phyloP scores from a whole-genome alignment of 345 rosid species.

The Psidium friedrichsthalianum region DNA sequence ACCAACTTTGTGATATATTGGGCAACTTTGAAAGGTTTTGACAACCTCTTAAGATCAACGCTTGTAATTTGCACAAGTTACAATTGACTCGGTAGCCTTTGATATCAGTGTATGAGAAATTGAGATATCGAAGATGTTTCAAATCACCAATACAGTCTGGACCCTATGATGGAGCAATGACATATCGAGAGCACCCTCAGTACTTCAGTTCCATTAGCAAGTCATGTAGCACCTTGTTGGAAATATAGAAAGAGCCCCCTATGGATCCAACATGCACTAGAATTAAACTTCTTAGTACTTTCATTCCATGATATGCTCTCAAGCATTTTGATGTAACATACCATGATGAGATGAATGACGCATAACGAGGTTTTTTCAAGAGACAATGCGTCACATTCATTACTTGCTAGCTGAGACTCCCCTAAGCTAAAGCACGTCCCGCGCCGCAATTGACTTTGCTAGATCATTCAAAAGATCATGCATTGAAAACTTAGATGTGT shows the following conservation, averaged over 20 bases:
- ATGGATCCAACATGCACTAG: background rate
- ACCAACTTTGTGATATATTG: background rate
- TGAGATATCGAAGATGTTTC: no score
- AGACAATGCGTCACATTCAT: background rate
- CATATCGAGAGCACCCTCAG: background rate
- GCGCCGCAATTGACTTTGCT: background rate
- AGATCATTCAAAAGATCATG: background rate
- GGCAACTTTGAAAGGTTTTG: background rate
- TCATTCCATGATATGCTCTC: background rate
- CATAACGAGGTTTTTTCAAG: background rate
- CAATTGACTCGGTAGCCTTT: background rate
- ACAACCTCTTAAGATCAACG: background rate
- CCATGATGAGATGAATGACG: background rate
- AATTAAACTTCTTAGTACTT: background rate
- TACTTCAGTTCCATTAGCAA: background rate
- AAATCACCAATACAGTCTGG: background rate
- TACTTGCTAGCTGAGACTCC: background rate
- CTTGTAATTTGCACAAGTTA: background rate
- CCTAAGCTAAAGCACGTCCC: background rate
- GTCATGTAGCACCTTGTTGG: background rate
- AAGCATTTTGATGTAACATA: background rate
- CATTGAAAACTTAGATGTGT: background rate
- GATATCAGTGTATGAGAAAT: no score
- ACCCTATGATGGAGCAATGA: background rate
- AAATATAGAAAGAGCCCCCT: background rate